Evolutionary conservation across 2,329 filamentous ascomycete species (phyloP).

Genomic region (Calonectria pauciramosa): DNA sequence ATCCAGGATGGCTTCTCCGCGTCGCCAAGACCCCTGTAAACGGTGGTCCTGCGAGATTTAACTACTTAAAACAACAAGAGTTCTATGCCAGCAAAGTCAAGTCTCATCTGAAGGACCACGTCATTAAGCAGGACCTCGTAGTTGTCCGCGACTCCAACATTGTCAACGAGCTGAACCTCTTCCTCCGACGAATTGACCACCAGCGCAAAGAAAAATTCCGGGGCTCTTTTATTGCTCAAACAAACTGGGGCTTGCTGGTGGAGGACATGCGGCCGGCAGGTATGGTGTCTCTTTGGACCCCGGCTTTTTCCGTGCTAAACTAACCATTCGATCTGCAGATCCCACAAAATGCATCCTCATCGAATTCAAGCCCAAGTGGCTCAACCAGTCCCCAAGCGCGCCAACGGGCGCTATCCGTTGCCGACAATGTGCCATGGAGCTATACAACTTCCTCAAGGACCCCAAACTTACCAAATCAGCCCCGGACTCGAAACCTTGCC

Average conservation of each 20-base stretch:
- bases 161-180: conserved; percentile 63
- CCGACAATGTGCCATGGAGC: conserved; percentile 77
- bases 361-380: conserved; percentile 91
- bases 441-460: conserved; percentile 52
- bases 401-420: conserved; percentile 74
- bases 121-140: conserved; percentile 55
- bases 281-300: conserved; percentile 34
- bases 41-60: conserved; percentile 49
- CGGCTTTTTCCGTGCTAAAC: conserved; percentile 1
- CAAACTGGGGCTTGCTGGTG: conserved; percentile 77
- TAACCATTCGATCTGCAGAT: conserved; percentile 39
- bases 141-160: conserved; percentile 53
- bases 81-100: conserved; percentile 53
- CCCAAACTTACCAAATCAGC: conserved; percentile 50
- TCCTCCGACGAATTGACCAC: conserved; percentile 64
- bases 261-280: conserved; percentile 74
- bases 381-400: conserved; percentile 80
- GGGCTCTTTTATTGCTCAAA: conserved; percentile 64
- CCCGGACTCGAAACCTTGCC: conserved; percentile 68
- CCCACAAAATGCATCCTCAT: conserved; percentile 59
- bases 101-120: conserved; percentile 51
- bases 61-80: conserved; percentile 55
- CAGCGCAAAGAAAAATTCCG: conserved; percentile 60
- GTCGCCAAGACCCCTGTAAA: conserved; percentile 54
- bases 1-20: conserved; percentile 52